Evolutionary conservation across 306 rosid genomes (phyloP).

Genomic region (Psophocarpus tetragonolobus): DNA sequence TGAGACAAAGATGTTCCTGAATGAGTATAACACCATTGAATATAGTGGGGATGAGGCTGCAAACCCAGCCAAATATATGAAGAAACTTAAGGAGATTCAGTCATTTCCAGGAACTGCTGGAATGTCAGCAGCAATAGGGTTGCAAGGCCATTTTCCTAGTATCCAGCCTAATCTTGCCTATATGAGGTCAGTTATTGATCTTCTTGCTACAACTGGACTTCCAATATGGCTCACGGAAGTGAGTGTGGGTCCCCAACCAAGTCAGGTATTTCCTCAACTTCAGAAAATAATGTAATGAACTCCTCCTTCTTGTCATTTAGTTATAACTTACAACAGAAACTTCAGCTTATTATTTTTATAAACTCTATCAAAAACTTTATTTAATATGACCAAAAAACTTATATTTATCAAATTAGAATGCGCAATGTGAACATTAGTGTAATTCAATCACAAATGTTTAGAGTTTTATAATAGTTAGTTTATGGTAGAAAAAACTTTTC

Average conservation of each 20-base stretch:
- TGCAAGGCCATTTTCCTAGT: slow-evolving; percentile 58
- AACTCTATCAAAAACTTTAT: not conserved
- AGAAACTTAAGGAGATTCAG: slow-evolving; percentile 48
- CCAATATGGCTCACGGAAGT: slow-evolving; percentile 85
- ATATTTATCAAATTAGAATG: too few species aligned
- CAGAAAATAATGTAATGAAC: not conserved
- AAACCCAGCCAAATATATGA: slow-evolving; percentile 43
- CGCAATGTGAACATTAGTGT: too few species aligned
- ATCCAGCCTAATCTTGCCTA: slow-evolving; percentile 61
- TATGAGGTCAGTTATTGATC: slow-evolving; percentile 67
- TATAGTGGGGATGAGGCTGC: slow-evolving; percentile 37
- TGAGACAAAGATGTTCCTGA: slow-evolving; percentile 55
- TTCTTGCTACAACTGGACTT: slow-evolving; percentile 47
- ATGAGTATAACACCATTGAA: slow-evolving; percentile 72
- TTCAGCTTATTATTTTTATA: not conserved
- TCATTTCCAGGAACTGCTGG: slow-evolving; percentile 48
- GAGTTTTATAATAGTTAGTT: too few species aligned
- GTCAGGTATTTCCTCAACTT: slow-evolving; percentile 49
- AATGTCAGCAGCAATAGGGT: slow-evolving; percentile 55
- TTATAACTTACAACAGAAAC: not conserved
- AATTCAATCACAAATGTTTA: too few species aligned
- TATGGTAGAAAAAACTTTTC: too few species aligned
- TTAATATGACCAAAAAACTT: too few species aligned
- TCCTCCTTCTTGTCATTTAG: too few species aligned
- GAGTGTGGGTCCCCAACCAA: slow-evolving; percentile 30